Evolutionary conservation across 2,329 filamentous ascomycete species (phyloP).

Genomic region (Xylariaceae sp.): DNA sequence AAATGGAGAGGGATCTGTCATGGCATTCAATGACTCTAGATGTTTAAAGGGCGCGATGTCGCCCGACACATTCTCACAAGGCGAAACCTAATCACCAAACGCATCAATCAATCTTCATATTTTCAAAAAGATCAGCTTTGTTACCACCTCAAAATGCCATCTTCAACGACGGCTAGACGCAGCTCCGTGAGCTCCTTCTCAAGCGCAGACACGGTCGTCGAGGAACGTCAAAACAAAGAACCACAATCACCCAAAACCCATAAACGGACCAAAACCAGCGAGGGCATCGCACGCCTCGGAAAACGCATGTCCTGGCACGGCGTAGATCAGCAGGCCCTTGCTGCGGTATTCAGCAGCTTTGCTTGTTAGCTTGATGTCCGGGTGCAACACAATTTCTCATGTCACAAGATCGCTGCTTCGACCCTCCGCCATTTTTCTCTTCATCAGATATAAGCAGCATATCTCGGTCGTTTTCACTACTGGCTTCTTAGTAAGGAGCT

Average conservation of each 20-base stretch:
- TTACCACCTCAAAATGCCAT: conserved; percentile 8
- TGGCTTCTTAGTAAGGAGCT: not conserved
- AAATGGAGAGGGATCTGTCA: conserved; percentile 15
- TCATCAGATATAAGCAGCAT: not conserved
- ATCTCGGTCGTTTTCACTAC: too few species aligned
- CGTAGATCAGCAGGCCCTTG: conserved; percentile 9
- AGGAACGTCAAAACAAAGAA: not conserved
- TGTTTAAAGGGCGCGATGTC: conserved; percentile 11
- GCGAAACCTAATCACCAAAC: not conserved
- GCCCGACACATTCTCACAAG: not conserved
- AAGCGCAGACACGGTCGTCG: conserved; percentile 19
- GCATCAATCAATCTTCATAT: not conserved
- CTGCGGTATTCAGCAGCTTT: conserved; percentile 18
- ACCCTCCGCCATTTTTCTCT: not conserved
- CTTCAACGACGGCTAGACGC: conserved; percentile 3
- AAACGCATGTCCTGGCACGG: conserved; percentile 22
- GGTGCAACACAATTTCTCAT: not conserved
- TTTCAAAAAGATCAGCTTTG: not conserved
- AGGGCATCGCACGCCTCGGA: conserved; percentile 16
- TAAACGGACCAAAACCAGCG: conserved; percentile 18
- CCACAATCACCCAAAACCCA: conserved; percentile 10
- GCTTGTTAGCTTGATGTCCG: conserved; percentile 5
- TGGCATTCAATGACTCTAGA: not conserved
- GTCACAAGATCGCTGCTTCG: not conserved
- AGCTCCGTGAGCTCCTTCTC: conserved; percentile 14